Conservation (phyloP, 148 eudicot genomes). For the Camellia japonica region DNA sequence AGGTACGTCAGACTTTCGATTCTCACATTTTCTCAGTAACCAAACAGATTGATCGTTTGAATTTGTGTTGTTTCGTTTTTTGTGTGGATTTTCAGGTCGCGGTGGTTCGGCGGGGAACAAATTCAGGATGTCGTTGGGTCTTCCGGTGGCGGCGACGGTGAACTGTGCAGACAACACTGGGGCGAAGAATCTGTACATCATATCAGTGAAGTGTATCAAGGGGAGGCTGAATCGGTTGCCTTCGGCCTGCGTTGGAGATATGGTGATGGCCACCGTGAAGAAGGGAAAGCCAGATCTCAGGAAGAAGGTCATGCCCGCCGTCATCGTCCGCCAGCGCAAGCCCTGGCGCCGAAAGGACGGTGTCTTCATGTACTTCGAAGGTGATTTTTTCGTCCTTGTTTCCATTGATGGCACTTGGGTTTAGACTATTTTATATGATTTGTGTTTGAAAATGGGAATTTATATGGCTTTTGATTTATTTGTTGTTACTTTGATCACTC, state of each 20-base stretch:
- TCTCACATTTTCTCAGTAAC: too few relatives aligned
- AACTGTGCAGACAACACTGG: conserved; percentile 34
- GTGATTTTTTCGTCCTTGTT: conserved; percentile 17
- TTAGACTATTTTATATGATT: too few relatives aligned
- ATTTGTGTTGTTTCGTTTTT: too few relatives aligned
- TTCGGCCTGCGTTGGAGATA: conserved; percentile 64
- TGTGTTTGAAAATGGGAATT: too few relatives aligned
- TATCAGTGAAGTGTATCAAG: conserved; percentile 68
- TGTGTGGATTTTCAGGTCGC: too few relatives aligned
- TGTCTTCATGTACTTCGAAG: conserved; percentile 83
- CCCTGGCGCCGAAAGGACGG: conserved; percentile 62
- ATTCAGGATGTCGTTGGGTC: too few relatives aligned
- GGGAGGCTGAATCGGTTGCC: conserved; percentile 68
- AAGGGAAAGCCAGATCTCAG: conserved; percentile 79
- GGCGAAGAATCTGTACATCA: conserved; percentile 66
- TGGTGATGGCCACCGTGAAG: conserved; percentile 87
- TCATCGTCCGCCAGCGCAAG: conserved; percentile 72
- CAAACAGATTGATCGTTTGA: too few relatives aligned
- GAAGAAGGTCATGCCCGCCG: conserved; percentile 90
- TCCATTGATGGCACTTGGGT: too few relatives aligned
- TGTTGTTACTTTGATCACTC: too few relatives aligned
- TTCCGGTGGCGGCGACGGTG: too few relatives aligned
- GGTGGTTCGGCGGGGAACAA: conserved; percentile 8
- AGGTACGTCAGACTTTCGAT: too few relatives aligned
- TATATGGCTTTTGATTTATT: too few relatives aligned